Evolutionary conservation across 768 basidiomycete genomes (phyloP), one percentile per base, ranked within the genome.

Genomic region (Dioszegia hungarica): DNA sequence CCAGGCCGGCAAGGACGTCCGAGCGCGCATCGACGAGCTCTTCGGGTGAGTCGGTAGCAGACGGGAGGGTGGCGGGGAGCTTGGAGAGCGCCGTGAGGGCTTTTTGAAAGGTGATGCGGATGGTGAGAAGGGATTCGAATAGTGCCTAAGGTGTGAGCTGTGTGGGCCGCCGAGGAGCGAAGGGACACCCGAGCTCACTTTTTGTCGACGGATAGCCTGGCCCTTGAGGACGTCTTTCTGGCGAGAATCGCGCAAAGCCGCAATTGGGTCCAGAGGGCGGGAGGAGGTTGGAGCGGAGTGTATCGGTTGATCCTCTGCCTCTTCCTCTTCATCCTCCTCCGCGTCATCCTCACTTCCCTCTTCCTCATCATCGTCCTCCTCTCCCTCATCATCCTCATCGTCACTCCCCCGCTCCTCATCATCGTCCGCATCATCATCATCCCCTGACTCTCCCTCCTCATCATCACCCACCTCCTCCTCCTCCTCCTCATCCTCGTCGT

Each of bases 91-190:
- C 79, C 1, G 79, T 67, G 41, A 85, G 79, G 22, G 86, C 82
- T 78, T 92, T 97, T 77, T 97, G 94, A 40, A 95, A 76, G 24
- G 85, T 85, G 73, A 98, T 98, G 33, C 94, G 84, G n/a, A 88
- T 84, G 71, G 95, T 89, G 27, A 97, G 80, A 34, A 97, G 79
- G 4, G 82, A 80, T 73, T 97, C 90, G 88, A 90, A 95, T 33
- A 92, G 76, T 2, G 80, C 79, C 91, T 97, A 66, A 12, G n/a
- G 10, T 48, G 51, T 51, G 62, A 49, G 54, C 57, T 24, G 54
- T n/a, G n/a, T n/a, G n/a, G 10, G 43, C 28, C 47, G 17, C 11
- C n/a, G 28, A 39, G 49, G 48, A 11, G 17, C 34, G 20, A 20
- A 17, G 1, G 45, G 20, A 78, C 88, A 57, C 67, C 31, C 6